phyloP scores from a whole-genome alignment of 2,329 filamentous ascomycete genomes.

The Nemania abortiva region DNA sequence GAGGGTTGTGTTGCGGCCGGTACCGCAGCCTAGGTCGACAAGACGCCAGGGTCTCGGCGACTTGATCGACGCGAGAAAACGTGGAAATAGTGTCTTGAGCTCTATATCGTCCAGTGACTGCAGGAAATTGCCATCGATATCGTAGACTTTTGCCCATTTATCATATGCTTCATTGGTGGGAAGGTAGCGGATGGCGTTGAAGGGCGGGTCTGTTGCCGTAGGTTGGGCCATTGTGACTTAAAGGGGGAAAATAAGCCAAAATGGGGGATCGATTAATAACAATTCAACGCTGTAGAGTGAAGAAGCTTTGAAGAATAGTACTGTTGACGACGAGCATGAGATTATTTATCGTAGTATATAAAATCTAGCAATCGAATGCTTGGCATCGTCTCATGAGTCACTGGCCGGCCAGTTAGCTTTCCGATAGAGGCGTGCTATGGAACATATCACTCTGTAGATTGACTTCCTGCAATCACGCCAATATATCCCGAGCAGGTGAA shows the following conservation, averaged over 20 bases:
- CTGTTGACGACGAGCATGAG: too few species aligned
- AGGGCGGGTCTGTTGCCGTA: slow-evolving; percentile 25
- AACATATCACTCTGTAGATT: background rate
- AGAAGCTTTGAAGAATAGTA: background rate
- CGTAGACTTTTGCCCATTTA: slow-evolving; percentile 63
- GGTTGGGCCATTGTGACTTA: slow-evolving; percentile 33
- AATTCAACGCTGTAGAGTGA: background rate
- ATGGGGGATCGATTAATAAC: too few species aligned
- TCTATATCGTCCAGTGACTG: slow-evolving; percentile 72
- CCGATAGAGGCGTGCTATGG: background rate
- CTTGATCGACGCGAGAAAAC: slow-evolving; percentile 56
- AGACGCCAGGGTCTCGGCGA: slow-evolving; percentile 54
- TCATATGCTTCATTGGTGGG: slow-evolving; percentile 53
- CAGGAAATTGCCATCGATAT: slow-evolving; percentile 75
- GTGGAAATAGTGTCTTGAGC: slow-evolving; percentile 63
- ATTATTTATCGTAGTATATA: background rate
- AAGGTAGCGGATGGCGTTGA: slow-evolving; percentile 48
- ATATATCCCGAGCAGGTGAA: background rate
- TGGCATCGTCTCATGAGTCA: slow-evolving; percentile 31
- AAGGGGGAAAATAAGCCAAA: too few species aligned
- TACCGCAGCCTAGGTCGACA: slow-evolving; percentile 75
- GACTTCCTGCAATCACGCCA: background rate
- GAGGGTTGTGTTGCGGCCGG: slow-evolving; percentile 71
- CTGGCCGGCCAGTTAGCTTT: slow-evolving; percentile 5
- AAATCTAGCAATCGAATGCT: background rate